Evolutionary conservation across 257 asterid species (phyloP).

Genomic region (Asclepias syriaca): DNA sequence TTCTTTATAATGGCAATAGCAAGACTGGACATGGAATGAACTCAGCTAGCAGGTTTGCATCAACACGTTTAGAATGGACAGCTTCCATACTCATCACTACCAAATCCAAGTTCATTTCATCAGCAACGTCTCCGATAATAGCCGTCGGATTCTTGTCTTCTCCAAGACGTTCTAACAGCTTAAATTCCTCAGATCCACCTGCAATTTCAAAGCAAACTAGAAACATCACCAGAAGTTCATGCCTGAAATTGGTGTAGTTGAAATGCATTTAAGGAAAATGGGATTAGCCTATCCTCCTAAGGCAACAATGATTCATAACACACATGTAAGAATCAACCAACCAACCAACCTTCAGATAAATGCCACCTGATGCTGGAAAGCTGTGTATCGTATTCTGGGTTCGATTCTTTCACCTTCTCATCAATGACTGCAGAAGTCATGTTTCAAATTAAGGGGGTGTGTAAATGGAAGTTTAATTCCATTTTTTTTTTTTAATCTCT

Average conservation of each 20-base stretch:
- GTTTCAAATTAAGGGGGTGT: slow-evolving; percentile 18
- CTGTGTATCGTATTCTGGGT: slow-evolving; percentile 82
- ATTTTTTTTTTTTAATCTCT: slow-evolving; percentile 1
- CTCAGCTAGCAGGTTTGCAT: slow-evolving; percentile 90
- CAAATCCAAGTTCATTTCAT: slow-evolving; percentile 87
- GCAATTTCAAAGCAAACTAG: neutral
- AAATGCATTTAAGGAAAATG: neutral
- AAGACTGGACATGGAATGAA: slow-evolving; percentile 91
- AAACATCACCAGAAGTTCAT: neutral
- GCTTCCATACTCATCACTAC: slow-evolving; percentile 97
- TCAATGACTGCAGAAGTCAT: slow-evolving; percentile 70
- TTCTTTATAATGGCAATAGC: slow-evolving; percentile 62
- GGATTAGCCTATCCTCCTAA: too few species aligned
- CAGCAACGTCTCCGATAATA: slow-evolving; percentile 94
- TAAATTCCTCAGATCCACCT: slow-evolving; percentile 90
- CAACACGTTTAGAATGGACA: slow-evolving; percentile 94
- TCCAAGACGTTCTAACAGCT: slow-evolving; percentile 79
- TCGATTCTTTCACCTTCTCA: slow-evolving; percentile 70
- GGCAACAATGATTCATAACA: too few species aligned
- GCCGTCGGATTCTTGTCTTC: slow-evolving; percentile 94
- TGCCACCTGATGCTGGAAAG: slow-evolving; percentile 92
- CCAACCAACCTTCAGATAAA: slow-evolving; percentile 72
- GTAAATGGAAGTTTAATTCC: slow-evolving; percentile 15
- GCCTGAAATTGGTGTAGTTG: neutral
- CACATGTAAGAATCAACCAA: slow-evolving; percentile 33